Evolutionary conservation across 78 protist genomes (phyloP).

Genomic region (Dictyostelium intermedium): DNA sequence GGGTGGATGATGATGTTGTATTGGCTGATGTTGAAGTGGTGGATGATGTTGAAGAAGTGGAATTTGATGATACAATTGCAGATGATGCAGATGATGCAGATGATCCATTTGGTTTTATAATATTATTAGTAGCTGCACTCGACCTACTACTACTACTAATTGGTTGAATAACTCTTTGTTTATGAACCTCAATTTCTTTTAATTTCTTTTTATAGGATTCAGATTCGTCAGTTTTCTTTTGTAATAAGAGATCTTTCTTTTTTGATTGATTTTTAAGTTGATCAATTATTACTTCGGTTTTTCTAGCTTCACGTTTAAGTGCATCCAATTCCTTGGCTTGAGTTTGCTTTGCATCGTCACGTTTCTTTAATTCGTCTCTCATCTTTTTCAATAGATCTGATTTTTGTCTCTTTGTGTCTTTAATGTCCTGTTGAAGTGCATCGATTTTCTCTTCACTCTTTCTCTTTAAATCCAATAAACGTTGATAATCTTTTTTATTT

Average conservation of each 20-base stretch:
- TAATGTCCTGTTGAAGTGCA: slow-evolving; percentile 23
- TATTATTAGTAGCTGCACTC: background rate
- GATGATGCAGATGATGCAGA: background rate
- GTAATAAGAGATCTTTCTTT: slow-evolving; percentile 58
- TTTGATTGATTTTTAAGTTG: slow-evolving; percentile 66
- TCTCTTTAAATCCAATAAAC: slow-evolving; percentile 38
- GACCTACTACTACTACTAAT: background rate
- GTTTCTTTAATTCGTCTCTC: slow-evolving; percentile 72
- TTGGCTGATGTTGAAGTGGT: background rate
- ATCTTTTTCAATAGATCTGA: slow-evolving; percentile 37
- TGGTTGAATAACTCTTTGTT: slow-evolving; percentile 12
- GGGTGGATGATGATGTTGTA: background rate
- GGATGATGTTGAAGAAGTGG: background rate
- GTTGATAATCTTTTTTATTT: slow-evolving; percentile 49
- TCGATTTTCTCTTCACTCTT: slow-evolving; percentile 62
- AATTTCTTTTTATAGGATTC: slow-evolving; percentile 60
- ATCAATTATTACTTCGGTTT: slow-evolving; percentile 46
- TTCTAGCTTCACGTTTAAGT: slow-evolving; percentile 50
- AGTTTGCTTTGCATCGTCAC: slow-evolving; percentile 47
- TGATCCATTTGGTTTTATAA: background rate
- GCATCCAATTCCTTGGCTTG: slow-evolving; percentile 45
- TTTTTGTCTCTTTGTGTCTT: slow-evolving; percentile 57
- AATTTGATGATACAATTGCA: background rate
- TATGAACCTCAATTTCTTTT: slow-evolving; percentile 43
- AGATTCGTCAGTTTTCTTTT: slow-evolving; percentile 70